Evolutionary conservation across 139 green algal species (phyloP), one percentile per base, ranked within the genome.

Genomic region (Microglena sp.): DNA sequence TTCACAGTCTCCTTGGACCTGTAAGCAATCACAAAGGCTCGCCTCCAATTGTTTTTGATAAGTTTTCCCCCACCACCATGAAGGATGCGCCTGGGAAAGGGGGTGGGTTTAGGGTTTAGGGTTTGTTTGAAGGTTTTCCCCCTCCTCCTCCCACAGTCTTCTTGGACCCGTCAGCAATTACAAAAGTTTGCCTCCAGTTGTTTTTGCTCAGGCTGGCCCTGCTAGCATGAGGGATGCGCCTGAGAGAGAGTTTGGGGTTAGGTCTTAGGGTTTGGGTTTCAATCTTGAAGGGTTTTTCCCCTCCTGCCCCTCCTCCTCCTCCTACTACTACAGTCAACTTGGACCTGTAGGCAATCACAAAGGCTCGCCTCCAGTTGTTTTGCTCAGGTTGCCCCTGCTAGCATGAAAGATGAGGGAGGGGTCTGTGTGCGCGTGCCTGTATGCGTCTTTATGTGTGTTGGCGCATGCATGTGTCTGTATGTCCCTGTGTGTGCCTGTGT

Each of bases 341-440:
- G 6, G 5, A 62, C 55, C 55, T 62, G 55, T 40, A 62, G 15
- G 55, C 55, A 45, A 62, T 62, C 21, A 62, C 55, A 27, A 45
- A 62, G 5, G 55, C 55, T 5, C 55, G 22, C n/a, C 55, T 6
- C 55, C 55, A 62, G n/a, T n/a, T n/a, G n/a, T n/a, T n/a, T n/a
- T n/a, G n/a, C 40, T 50, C 15, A 50, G 40, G 40, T 50, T 50
- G 40, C 40, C 40, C 18, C 15, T 50, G 40, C 15, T 50, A 18
- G 40, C 40, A 18, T 18, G 15, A 50, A 24, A 24, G 40, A 11
- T 18, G 40, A 11, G 15, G 11, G 40, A 24, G 40, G 40, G 11
- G 40, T 18, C 11, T 11, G 40, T 11, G 40, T 24, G 40, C 11
- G 40, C 40, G 40, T 50, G 40, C 18, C 15, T 50, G 40, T 18